Percentiles rank a stretch among this genome's conserved stretches.
Evolutionary conservation across 352 stramenopile genomes (phyloP).

Genomic region (Phytophthora megakarya): DNA sequence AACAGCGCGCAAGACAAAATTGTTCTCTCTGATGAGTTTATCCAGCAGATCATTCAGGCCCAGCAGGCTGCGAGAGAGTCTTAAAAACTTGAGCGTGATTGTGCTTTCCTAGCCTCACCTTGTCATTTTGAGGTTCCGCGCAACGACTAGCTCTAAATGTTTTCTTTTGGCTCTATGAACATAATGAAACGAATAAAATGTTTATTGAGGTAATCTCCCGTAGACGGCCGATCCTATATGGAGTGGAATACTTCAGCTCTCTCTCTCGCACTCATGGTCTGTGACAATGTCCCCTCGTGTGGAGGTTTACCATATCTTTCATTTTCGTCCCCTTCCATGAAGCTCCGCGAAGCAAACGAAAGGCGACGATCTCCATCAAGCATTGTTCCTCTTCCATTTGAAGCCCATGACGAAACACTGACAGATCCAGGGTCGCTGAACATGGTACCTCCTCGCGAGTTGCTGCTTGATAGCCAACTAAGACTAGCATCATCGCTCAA

Average conservation of each 20-base stretch:
- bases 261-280: constrained; percentile 10
- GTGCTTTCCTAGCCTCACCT: neutral
- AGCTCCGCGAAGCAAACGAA: constrained; percentile 39
- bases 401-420: constrained; percentile 39
- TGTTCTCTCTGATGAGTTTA: constrained; percentile 84
- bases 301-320: constrained; percentile 21
- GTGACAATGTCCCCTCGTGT: constrained; percentile 8
- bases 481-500: constrained; percentile 44
- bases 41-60: constrained; percentile 83
- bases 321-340: constrained; percentile 35
- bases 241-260: constrained; percentile 26
- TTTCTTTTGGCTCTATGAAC: neutral
- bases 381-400: constrained; percentile 33
- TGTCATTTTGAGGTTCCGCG: neutral
- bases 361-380: constrained; percentile 40
- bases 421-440: constrained; percentile 36
- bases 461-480: constrained; percentile 47
- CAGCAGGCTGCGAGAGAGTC: constrained; percentile 82
- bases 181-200: no score
- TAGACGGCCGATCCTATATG: constrained; percentile 36
- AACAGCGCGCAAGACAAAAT: constrained; percentile 89
- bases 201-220: constrained; percentile 21
- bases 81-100: constrained; percentile 29
- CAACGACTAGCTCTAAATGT: neutral
- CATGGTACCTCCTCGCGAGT: constrained; percentile 36